Base-by-base conservation (phyloP, 2,329 filamentous ascomycete species). In the Colletotrichum liaoningense region DNA sequence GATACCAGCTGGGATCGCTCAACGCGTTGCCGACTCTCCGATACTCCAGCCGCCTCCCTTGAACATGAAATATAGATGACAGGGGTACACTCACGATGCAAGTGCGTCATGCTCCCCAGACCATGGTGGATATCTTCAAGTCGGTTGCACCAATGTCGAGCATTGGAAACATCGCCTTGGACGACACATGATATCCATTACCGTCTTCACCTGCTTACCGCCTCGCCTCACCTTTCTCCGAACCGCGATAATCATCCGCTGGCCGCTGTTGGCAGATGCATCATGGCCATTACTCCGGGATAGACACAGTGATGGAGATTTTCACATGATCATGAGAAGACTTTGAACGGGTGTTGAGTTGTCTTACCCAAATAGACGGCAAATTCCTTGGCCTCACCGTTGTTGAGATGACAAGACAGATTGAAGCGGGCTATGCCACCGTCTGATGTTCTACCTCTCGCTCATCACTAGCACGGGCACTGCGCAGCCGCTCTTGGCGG, bases 21-120 rank as follows among this genome's bases (percentile, higher is more conserved):
- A 65, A 46, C 54, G 49, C 60, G 24, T 56, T 69, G 67, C 66
- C 65, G 70, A 59, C 57, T 52, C 66, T 63, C 58, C 26, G 59
- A 69, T 60, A 19, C 42, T 55, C 60, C 66, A 70, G 70, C 66
- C 42, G 42, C 42, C 46, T 62, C 70, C 30, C 60, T 52, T 54
- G 49, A 52, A 26, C 60, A 38, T 56, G 67, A 64, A 24, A 62
- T 38, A 9, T 49, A 22, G 59, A 12, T 11, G 71, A 30, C 67
- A 73, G 46, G 71, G 71, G 26, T 56, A 19, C n/a, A 55, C 54
- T 64, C 66, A 69, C 55, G 42, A 63, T 59, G 38, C 54, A 57
- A 72, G 65, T 64, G 59, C 66, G 70, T 69, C 66, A 69, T 73
- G 59, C 70, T 70, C 67, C 71, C 67, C 67, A 71, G 71, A 65